Percentiles rank a stretch among this genome's conserved stretches.
Conservation (phyloP, 1,284 basidiomycete genomes). For the Sporisorium scitamineum region DNA sequence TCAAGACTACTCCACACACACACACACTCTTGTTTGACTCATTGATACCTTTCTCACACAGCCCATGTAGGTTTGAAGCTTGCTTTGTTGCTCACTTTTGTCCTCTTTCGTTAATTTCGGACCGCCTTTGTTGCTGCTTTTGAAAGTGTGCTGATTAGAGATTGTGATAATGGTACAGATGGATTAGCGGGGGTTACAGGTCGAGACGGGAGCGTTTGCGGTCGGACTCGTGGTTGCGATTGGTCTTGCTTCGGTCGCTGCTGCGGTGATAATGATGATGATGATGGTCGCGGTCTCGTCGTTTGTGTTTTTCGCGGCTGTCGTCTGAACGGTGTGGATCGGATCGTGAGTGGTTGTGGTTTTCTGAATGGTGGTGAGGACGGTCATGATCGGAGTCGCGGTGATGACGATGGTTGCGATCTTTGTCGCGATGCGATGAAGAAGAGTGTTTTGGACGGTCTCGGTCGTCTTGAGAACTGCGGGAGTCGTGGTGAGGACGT, state of each 20-base stretch:
- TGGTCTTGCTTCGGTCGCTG: neutral
- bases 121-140: neutral
- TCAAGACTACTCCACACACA: neutral
- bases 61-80: neutral
- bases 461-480: constrained; percentile 13
- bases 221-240: constrained; percentile 9
- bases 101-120: neutral
- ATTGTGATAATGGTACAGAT: constrained; percentile 5
- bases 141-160: neutral
- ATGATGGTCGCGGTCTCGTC: constrained; percentile 1
- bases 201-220: constrained; percentile 31
- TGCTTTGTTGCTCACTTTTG: neutral
- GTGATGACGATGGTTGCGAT: constrained; percentile 7
- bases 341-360: constrained; percentile 7
- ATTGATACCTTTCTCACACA: constrained; percentile 23
- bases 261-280: neutral
- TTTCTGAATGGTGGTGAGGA: neutral
- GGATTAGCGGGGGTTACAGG: constrained; percentile 2
- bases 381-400: constrained; percentile 5
- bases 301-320: constrained; percentile 6
- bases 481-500: neutral
- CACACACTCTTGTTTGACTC: neutral
- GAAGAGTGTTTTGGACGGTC: neutral
- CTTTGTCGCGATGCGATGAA: constrained; percentile 10
- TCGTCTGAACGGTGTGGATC: constrained; percentile 12